Base-by-base conservation (phyloP, 768 basidiomycete genomes). In the Lanmaoa pseudosensibilis region DNA sequence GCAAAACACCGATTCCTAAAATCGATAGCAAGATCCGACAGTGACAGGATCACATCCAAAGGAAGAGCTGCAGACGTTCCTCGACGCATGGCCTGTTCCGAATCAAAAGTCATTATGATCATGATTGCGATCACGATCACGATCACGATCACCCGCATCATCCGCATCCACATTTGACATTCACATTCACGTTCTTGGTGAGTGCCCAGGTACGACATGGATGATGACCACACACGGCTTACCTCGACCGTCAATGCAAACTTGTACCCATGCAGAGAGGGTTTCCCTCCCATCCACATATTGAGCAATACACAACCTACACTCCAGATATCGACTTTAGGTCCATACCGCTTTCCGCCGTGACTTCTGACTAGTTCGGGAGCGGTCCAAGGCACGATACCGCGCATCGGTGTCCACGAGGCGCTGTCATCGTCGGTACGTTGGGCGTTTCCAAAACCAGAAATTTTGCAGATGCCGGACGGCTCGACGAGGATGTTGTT, bases 301-400 rank as follows among this genome's bases (percentile, higher is more conserved):
- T 95, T 94, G 59, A 96, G 78, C 11, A 94, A 88, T 9, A 98
- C 90, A 75, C 95, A 98, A 2, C 95, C 95, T 3, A 94, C 82
- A 70, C 90, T 92, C 95, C 95, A 98, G 60, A 98, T 93, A 68
- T 98, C 94, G 46, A 95, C 86, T 75, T 98, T 98, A 69, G 88
- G 89, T 65, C 90, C 93, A 70, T 98, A 98, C 0, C 91, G 91
- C 62, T 87, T 86, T 11, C 54, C 45, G 72, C 84, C 84, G 66
- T 86, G 83, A 25, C 88, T 84, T 55, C 89, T 85, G 59, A 92
- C 81, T 52, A 94, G 89, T 75, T 92, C 94, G 0, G 94, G 93
- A 13, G 93, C 94, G 91, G 96, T 96, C 94, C 94, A 97, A 70
- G 94, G 96, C 34, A 97, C 87, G 18, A 91, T 92, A n/a, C 95